Evolutionary conservation across 202 grass and related monocot genomes (phyloP).

Genomic region (Carex arenaria): DNA sequence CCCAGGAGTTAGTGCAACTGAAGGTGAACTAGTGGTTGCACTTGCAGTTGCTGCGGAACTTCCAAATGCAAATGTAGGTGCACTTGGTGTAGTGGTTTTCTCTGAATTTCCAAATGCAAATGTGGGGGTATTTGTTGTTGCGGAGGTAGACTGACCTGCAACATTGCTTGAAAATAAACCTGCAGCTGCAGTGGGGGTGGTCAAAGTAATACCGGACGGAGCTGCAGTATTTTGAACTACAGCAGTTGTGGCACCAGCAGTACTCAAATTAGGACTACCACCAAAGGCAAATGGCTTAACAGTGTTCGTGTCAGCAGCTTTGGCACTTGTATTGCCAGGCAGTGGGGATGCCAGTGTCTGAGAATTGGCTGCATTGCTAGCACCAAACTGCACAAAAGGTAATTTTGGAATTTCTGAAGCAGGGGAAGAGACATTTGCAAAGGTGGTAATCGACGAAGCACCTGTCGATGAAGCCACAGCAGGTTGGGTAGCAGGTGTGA

Average conservation of each 20-base stretch:
- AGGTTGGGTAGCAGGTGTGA: not conserved
- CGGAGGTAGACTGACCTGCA: constrained; percentile 5
- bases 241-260: constrained; percentile 32
- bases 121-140: constrained; percentile 27
- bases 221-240: constrained; percentile 9
- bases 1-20: not conserved
- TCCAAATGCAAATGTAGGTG: constrained; percentile 14
- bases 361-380: not conserved
- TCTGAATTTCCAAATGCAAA: constrained; percentile 36
- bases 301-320: constrained; percentile 29
- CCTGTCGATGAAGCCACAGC: not conserved
- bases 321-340: not conserved
- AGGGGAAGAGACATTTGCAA: constrained; percentile 8
- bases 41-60: not conserved
- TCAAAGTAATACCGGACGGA: constrained; percentile 23
- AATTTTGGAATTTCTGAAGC: constrained; percentile 13
- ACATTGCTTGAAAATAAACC: constrained; percentile 21
- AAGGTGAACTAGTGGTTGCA: constrained; percentile 17
- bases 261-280: constrained; percentile 20
- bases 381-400: constrained; percentile 21
- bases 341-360: not conserved
- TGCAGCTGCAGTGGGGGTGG: not conserved
- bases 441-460: not conserved
- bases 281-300: constrained; percentile 30
- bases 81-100: not conserved